phyloP scores from a whole-genome alignment of 164 flowering plant genomes.

The Warburgia ugandensis region DNA sequence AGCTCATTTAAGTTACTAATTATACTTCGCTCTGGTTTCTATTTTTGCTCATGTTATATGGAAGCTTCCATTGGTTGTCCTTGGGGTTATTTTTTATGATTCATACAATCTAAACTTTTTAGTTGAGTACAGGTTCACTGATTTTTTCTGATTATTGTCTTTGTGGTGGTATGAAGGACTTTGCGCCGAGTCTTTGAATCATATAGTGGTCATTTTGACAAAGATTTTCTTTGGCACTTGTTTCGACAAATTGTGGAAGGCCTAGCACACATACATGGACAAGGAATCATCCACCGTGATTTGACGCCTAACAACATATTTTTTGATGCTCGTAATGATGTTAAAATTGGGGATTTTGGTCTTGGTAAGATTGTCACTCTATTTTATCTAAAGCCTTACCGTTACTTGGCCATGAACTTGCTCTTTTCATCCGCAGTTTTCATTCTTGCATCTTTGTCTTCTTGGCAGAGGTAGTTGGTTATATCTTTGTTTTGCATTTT shows the following conservation, averaged over 20 bases:
- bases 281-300: constrained; percentile 96
- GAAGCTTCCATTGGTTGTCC: background rate
- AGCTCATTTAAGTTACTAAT: too few relatives aligned
- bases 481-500: too few relatives aligned
- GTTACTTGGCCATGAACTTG: background rate
- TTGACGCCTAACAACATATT: constrained; percentile 92
- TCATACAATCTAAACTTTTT: background rate
- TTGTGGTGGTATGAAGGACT: constrained; percentile 43
- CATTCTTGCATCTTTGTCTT: too few relatives aligned
- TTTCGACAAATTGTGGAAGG: constrained; percentile 98
- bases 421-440: background rate
- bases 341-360: constrained; percentile 98
- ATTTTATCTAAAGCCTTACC: background rate
- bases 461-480: too few relatives aligned
- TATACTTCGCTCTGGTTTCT: background rate
- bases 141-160: constrained; percentile 1
- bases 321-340: constrained; percentile 92
- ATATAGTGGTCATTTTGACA: constrained; percentile 43
- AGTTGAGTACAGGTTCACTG: background rate
- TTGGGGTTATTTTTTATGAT: background rate
- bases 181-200: constrained; percentile 61
- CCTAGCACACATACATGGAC: constrained; percentile 91
- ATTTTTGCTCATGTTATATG: background rate
- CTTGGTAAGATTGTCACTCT: constrained; percentile 55
- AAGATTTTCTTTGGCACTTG: constrained; percentile 77